Evolutionary conservation across 2,329 filamentous ascomycete genomes (phyloP).

Genomic region (Paracorniculantispora psalliotae): DNA sequence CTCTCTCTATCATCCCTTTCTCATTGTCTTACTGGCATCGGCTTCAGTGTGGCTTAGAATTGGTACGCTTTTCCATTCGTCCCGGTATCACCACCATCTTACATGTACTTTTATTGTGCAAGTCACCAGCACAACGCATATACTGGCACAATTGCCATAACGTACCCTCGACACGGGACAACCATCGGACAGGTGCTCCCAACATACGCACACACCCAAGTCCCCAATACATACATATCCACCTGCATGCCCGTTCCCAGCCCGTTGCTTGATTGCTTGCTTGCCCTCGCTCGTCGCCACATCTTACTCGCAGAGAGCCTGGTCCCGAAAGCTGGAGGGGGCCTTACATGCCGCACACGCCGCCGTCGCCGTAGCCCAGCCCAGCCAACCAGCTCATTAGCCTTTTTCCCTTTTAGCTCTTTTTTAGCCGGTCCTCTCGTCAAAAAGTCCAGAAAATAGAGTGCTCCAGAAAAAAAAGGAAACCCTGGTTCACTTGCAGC

Average conservation of each 20-base stretch:
- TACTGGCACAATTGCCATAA: slow-evolving; percentile 6
- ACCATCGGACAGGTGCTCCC: slow-evolving; percentile 3
- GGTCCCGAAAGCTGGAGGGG: neutral
- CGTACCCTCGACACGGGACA: neutral
- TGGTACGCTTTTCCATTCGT: neutral
- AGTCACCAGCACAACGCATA: slow-evolving; percentile 1
- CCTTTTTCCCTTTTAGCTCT: neutral
- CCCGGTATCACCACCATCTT: slow-evolving; percentile 11
- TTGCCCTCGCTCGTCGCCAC: slow-evolving; percentile 15
- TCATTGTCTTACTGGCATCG: neutral
- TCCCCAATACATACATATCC: slow-evolving; percentile 5
- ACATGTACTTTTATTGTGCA: slow-evolving; percentile 12
- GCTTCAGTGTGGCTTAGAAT: neutral
- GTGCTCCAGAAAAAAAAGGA: neutral
- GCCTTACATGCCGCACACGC: neutral
- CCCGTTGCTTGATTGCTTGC: slow-evolving; percentile 13
- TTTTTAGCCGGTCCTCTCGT: neutral
- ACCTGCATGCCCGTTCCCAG: slow-evolving; percentile 8
- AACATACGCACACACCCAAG: neutral
- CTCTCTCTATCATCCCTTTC: neutral
- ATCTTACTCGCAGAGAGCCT: slow-evolving; percentile 12
- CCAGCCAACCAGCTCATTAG: neutral
- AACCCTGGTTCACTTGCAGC: neutral
- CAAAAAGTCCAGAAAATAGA: neutral
- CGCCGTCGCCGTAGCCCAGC: neutral